These are phyloP conservation scores for Salix viminalis DNA, from an alignment of 345 rosid genomes.

Conservation along the genomic window DNA sequence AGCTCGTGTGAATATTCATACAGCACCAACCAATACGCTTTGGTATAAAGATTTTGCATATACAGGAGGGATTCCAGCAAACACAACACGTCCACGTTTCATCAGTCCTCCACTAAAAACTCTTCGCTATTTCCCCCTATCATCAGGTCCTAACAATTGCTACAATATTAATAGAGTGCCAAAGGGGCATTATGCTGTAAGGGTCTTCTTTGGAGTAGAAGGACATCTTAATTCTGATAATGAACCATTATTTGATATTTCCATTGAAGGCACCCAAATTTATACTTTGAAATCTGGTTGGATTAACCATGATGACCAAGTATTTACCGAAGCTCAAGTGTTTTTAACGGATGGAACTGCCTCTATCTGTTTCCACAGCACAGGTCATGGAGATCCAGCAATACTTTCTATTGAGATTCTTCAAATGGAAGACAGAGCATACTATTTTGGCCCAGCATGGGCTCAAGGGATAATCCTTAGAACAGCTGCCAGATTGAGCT, in stretches of 20 bases:
- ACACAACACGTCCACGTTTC: constrained; percentile 47
- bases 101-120: constrained; percentile 71
- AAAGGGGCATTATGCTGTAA: constrained; percentile 73
- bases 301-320: constrained; percentile 72
- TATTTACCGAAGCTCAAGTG: constrained; percentile 70
- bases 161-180: constrained; percentile 66
- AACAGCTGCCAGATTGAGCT: constrained; percentile 71
- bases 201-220: constrained; percentile 70
- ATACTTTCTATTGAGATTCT: constrained; percentile 82
- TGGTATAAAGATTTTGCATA: constrained; percentile 93
- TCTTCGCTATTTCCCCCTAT: constrained; percentile 81
- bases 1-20: constrained; percentile 51
- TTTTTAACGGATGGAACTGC: constrained; percentile 63
- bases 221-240: constrained; percentile 40
- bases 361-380: constrained; percentile 87
- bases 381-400: constrained; percentile 97
- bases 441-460: constrained; percentile 58
- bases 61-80: constrained; percentile 81
- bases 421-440: constrained; percentile 75
- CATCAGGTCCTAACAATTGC: constrained; percentile 89
- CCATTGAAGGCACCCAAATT: constrained; percentile 81
- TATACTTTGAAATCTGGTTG: constrained; percentile 82
- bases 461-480: constrained; percentile 55
- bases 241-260: constrained; percentile 88
- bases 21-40: constrained; percentile 67